phyloP scores from a whole-genome alignment of 2,329 filamentous ascomycete genomes.

The Diaporthe capsici region DNA sequence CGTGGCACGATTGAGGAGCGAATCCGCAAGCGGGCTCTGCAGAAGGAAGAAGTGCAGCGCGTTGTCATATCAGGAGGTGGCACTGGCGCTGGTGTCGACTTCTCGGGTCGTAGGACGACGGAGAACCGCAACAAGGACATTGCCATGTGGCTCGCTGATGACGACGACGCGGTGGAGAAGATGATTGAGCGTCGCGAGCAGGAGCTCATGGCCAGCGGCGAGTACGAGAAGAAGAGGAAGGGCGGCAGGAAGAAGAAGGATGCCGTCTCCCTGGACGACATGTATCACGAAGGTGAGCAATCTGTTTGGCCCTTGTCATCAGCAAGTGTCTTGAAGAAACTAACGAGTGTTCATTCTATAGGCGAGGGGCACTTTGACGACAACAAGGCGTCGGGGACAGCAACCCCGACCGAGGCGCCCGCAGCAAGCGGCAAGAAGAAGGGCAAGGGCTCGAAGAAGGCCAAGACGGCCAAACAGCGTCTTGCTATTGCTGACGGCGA shows the following conservation, averaged over 20 bases:
- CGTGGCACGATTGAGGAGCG: slow-evolving; percentile 97
- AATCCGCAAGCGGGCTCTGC: slow-evolving; percentile 94
- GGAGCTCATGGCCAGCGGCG: slow-evolving; percentile 83
- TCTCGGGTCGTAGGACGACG: slow-evolving; percentile 88
- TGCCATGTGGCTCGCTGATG: slow-evolving; percentile 98
- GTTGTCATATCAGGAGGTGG: slow-evolving; percentile 96
- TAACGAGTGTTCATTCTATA: slow-evolving; percentile 59
- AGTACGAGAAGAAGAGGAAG: slow-evolving; percentile 75
- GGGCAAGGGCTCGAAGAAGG: slow-evolving; percentile 70
- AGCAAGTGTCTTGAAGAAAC: slow-evolving; percentile 13
- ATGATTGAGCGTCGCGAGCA: slow-evolving; percentile 94
- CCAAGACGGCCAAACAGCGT: slow-evolving; percentile 78
- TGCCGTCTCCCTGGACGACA: slow-evolving; percentile 84
- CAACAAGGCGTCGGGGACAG: slow-evolving; percentile 86
- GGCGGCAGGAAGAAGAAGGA: slow-evolving; percentile 70
- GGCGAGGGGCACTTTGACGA: slow-evolving; percentile 98
- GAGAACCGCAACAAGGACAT: slow-evolving; percentile 98
- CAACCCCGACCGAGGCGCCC: slow-evolving; percentile 79
- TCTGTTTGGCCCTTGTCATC: not conserved
- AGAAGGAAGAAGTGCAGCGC: slow-evolving; percentile 98
- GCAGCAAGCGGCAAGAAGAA: slow-evolving; percentile 70
- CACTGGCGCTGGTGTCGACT: slow-evolving; percentile 87
- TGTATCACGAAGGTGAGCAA: slow-evolving; percentile 97
- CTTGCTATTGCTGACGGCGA: slow-evolving; percentile 77
- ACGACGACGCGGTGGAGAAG: slow-evolving; percentile 84